These are phyloP conservation scores for Solanum pinnatisectum DNA, from an alignment of 257 asterid species.

Conservation along the genomic window DNA sequence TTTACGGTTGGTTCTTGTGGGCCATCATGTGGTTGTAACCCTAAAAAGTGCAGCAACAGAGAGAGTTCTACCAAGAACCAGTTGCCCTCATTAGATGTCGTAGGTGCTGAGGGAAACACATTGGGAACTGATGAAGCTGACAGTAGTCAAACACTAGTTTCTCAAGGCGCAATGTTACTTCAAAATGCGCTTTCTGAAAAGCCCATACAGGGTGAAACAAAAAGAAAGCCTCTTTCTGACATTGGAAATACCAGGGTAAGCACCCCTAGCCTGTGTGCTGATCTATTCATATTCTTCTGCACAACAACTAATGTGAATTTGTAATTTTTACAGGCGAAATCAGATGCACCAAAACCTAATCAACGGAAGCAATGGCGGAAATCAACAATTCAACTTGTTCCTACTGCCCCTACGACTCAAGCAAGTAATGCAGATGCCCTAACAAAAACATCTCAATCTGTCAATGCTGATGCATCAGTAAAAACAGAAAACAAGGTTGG, in stretches of 20 bases:
- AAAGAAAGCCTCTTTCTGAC: slow-evolving; percentile 78
- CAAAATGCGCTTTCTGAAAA: slow-evolving; percentile 71
- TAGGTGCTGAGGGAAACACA: slow-evolving; percentile 11
- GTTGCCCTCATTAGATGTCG: slow-evolving; percentile 7
- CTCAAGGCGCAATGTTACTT: slow-evolving; percentile 82
- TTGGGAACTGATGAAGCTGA: slow-evolving; percentile 29
- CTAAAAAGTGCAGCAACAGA: slow-evolving; percentile 55
- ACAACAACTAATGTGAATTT: background rate
- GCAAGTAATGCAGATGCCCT: slow-evolving; percentile 22
- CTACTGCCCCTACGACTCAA: slow-evolving; percentile 45
- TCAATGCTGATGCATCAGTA: slow-evolving; percentile 17
- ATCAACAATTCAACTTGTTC: slow-evolving; percentile 72
- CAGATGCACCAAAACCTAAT: slow-evolving; percentile 50
- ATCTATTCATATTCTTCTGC: background rate
- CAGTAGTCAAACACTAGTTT: slow-evolving; percentile 38
- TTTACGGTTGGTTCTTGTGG: slow-evolving; percentile 47
- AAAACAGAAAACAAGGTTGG: slow-evolving; percentile 32
- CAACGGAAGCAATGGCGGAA: slow-evolving; percentile 74
- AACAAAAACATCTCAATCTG: slow-evolving; percentile 25
- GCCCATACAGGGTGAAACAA: slow-evolving; percentile 16
- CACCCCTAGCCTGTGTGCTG: background rate
- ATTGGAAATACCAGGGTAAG: slow-evolving; percentile 80
- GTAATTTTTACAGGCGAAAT: slow-evolving; percentile 33
- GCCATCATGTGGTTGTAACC: slow-evolving; percentile 45
- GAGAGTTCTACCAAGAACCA: slow-evolving; percentile 8